Percentiles rank a stretch among this genome's conserved stretches.
Conservation (phyloP, 2,329 filamentous ascomycete species). For the Alternaria brassicae region DNA sequence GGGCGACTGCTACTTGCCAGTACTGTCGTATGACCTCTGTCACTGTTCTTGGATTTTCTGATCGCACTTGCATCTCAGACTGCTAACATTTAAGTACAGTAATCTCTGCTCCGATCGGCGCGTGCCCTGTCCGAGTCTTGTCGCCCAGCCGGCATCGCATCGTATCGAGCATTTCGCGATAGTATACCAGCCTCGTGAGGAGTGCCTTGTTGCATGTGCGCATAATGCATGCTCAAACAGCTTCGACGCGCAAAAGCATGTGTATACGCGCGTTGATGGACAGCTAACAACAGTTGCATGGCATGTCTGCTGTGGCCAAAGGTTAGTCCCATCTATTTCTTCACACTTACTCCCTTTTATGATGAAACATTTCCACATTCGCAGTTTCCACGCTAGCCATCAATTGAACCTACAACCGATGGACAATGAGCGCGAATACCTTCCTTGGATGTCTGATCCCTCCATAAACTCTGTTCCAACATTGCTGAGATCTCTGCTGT, state of each 20-base stretch:
- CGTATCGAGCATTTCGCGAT: background rate
- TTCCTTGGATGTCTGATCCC: conserved; percentile 80
- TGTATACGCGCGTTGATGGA: background rate
- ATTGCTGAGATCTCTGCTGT: conserved; percentile 2
- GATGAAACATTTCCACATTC: conserved; percentile 83
- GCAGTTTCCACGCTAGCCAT: conserved; percentile 87
- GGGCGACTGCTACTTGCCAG: conserved; percentile 88
- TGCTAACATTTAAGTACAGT: conserved; percentile 21
- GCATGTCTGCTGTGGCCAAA: background rate
- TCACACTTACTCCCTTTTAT: conserved; percentile 51
- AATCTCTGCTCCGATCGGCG: conserved; percentile 5
- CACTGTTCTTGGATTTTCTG: background rate
- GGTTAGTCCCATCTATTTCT: conserved; percentile 43
- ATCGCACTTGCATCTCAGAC: conserved; percentile 4
- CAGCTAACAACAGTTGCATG: background rate
- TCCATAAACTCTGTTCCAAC: conserved; percentile 12
- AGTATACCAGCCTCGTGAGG: background rate
- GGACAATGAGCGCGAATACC: conserved; percentile 70
- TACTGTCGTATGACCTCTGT: conserved; percentile 76
- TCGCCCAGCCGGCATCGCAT: background rate
- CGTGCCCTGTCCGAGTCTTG: background rate
- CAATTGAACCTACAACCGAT: conserved; percentile 66
- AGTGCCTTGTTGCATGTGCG: background rate
- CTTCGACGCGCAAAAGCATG: background rate
- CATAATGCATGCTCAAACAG: background rate